A percentile compares a stretch with the other conserved stretches of the same genome.
phyloP scores from a whole-genome alignment of 768 basidiomycete genomes.

The Trichaptum fuscoviolaceum region DNA sequence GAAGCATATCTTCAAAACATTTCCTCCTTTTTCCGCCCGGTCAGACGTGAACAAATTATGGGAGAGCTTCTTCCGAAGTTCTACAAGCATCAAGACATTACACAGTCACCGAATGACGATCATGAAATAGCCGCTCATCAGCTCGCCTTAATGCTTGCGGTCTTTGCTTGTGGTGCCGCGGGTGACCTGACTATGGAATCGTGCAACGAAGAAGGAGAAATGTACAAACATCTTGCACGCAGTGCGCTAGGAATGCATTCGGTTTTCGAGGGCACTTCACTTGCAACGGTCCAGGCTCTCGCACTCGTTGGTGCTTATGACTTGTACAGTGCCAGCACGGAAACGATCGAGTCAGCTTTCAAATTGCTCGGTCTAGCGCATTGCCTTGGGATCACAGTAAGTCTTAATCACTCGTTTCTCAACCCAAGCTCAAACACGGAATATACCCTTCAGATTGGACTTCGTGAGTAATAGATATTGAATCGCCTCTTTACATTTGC shows the following conservation, averaged over 20 bases:
- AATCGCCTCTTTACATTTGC: constrained; percentile 37
- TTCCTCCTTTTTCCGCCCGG: constrained; percentile 57
- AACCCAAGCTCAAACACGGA: constrained; percentile 10
- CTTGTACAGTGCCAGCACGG: constrained; percentile 35
- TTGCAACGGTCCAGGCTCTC: constrained; percentile 46
- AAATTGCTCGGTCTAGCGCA: constrained; percentile 55
- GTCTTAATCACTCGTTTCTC: constrained; percentile 20
- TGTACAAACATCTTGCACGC: constrained; percentile 40
- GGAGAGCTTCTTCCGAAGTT: constrained; percentile 58
- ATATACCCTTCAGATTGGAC: constrained; percentile 45
- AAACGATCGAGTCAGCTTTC: constrained; percentile 75
- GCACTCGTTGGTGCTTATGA: constrained; percentile 37
- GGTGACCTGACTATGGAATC: constrained; percentile 58
- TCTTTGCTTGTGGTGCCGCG: constrained; percentile 53
- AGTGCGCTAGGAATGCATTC: constrained; percentile 41
- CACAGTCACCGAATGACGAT: neutral
- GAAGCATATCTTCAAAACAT: constrained; percentile 64
- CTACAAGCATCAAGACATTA: constrained; percentile 23
- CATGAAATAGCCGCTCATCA: constrained; percentile 28
- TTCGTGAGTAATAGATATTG: constrained; percentile 41
- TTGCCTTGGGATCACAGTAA: constrained; percentile 59
- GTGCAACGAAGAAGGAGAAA: constrained; percentile 42
- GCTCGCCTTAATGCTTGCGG: constrained; percentile 46
- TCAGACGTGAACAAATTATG: constrained; percentile 64
- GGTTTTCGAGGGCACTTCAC: constrained; percentile 47